Conservation (phyloP, 768 basidiomycete species). For the Naganishia antarctica region DNA sequence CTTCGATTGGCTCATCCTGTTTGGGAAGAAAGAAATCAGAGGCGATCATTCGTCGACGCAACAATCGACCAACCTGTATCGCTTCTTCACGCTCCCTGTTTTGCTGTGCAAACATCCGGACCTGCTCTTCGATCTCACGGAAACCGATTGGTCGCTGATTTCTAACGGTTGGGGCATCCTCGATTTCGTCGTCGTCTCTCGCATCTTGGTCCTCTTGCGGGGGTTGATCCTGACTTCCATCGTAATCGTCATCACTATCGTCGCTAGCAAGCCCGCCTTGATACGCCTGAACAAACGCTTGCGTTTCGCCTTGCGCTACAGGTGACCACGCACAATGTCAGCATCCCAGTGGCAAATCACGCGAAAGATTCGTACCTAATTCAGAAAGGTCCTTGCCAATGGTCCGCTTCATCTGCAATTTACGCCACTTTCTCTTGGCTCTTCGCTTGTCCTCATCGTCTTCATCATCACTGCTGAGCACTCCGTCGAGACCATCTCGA, state of each 20-base stretch:
- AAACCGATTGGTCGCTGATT: constrained; percentile 1
- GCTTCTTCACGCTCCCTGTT: constrained; percentile 14
- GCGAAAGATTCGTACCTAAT: constrained; percentile 2
- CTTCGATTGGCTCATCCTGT: constrained; percentile 16
- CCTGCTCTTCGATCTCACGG: constrained; percentile 13
- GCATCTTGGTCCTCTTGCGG: not conserved
- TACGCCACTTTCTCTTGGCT: constrained; percentile 11
- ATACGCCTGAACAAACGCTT: constrained; percentile 19
- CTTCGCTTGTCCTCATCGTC: constrained; percentile 19
- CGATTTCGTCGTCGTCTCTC: constrained; percentile 7
- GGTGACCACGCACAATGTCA: not conserved
- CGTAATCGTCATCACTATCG: constrained; percentile 4
- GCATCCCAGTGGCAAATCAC: not conserved
- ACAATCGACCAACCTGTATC: too few species aligned
- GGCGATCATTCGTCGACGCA: too few species aligned
- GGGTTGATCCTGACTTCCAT: not conserved
- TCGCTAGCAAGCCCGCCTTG: constrained; percentile 19
- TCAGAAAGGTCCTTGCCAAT: constrained; percentile 3
- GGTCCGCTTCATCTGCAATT: constrained; percentile 8
- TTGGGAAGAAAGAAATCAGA: not conserved
- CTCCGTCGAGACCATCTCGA: constrained; percentile 9
- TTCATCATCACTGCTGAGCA: constrained; percentile 14
- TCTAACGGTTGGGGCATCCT: constrained; percentile 12
- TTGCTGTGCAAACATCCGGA: constrained; percentile 1
- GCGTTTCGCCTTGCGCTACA: constrained; percentile 10